These are phyloP conservation scores for Discostella stelligera DNA, from an alignment of 352 stramenopile genomes.

Conservation along the genomic window DNA sequence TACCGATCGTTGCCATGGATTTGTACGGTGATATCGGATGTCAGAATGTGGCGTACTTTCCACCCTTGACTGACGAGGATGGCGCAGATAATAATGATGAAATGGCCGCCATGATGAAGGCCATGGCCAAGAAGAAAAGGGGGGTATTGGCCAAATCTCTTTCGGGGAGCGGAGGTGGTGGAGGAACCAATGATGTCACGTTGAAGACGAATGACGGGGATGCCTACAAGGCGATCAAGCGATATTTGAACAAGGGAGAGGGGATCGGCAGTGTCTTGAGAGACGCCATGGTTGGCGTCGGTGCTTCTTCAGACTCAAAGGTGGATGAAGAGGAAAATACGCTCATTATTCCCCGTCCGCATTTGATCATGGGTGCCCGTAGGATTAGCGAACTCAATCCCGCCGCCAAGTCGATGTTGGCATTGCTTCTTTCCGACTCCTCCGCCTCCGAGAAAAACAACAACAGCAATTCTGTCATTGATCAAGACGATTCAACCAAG, in stretches of 20 bases:
- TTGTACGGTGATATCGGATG: constrained; percentile 53
- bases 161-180: background rate
- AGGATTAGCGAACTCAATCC: constrained; percentile 25
- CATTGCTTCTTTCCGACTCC: background rate
- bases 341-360: constrained; percentile 57
- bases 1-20: constrained; percentile 75
- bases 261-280: constrained; percentile 51
- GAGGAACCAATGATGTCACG: constrained; percentile 12
- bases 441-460: constrained; percentile 11
- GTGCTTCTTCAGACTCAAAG: constrained; percentile 3
- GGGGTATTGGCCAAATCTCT: constrained; percentile 18
- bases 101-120: constrained; percentile 26
- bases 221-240: constrained; percentile 73
- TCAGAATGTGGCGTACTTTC: constrained; percentile 63
- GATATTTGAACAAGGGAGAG: constrained; percentile 70
- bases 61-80: constrained; percentile 33
- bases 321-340: constrained; percentile 15
- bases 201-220: constrained; percentile 52
- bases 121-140: constrained; percentile 23
- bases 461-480: constrained; percentile 36
- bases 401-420: constrained; percentile 21
- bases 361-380: constrained; percentile 65
- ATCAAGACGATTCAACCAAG: constrained; percentile 39
- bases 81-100: constrained; percentile 8
- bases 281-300: constrained; percentile 40